Percentiles rank a stretch among this genome's conserved stretches.
phyloP scores from a whole-genome alignment of 768 basidiomycete genomes.

The Galerina marginata region DNA sequence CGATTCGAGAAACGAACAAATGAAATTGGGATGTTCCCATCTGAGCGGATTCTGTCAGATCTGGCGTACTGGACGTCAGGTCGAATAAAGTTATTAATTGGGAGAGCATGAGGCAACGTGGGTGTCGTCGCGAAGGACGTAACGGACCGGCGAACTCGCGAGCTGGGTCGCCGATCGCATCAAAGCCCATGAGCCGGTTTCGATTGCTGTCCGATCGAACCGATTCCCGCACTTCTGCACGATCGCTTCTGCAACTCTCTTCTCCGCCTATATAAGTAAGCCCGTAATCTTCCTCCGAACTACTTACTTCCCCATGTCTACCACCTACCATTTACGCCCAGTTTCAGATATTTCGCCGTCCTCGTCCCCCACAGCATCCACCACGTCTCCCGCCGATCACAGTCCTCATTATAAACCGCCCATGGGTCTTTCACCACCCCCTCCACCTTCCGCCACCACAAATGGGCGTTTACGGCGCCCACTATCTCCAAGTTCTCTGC shows the following conservation, averaged over 20 bases:
- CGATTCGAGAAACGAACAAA: conserved; percentile 20
- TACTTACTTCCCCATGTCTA: conserved; percentile 26
- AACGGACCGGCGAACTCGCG: conserved; percentile 21
- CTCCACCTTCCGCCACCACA: conserved; percentile 35
- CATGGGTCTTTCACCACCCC: conserved; percentile 28
- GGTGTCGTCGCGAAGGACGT: conserved; percentile 28
- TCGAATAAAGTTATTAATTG: conserved; percentile 14
- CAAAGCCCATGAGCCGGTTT: conserved; percentile 35
- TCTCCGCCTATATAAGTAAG: conserved; percentile 35
- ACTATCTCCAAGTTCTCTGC: conserved; percentile 65
- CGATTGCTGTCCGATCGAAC: conserved; percentile 32
- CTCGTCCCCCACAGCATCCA: conserved; percentile 57
- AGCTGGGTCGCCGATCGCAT: conserved; percentile 26
- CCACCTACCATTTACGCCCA: conserved; percentile 62
- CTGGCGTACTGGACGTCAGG: conserved; percentile 11
- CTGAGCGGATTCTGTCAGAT: conserved; percentile 48
- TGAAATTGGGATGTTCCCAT: conserved; percentile 29
- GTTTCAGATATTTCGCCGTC: conserved; percentile 54
- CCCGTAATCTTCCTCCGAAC: conserved; percentile 6
- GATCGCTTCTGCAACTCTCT: conserved; percentile 31
- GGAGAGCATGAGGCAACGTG: conserved; percentile 6
- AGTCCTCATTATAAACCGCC: conserved; percentile 40
- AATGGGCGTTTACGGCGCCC: conserved; percentile 49
- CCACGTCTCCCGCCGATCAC: conserved; percentile 50
- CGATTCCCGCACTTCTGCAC: conserved; percentile 14